Evolutionary conservation across 257 asterid species (phyloP).

Genomic region (Galeopsis tetrahit): DNA sequence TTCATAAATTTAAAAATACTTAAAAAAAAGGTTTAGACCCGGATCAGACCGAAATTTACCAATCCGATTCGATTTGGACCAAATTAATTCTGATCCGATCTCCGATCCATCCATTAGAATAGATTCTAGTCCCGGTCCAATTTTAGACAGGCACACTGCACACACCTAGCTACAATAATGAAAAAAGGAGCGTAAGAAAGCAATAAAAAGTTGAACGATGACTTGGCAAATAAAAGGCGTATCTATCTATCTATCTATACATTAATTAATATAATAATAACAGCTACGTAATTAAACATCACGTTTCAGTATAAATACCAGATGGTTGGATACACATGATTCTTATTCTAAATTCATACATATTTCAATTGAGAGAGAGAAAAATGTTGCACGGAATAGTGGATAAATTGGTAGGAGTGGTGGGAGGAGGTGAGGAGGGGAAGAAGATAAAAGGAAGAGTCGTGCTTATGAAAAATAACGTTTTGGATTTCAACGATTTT

Average conservation of each 20-base stretch:
- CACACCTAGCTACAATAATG: too few species aligned
- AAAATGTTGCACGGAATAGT: slow-evolving; percentile 34
- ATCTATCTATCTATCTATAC: not conserved
- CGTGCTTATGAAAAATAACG: slow-evolving; percentile 62
- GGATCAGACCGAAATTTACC: too few species aligned
- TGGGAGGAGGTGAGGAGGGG: not conserved
- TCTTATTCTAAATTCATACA: not conserved
- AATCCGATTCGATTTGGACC: too few species aligned
- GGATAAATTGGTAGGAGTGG: slow-evolving; percentile 15
- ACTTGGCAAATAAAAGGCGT: not conserved
- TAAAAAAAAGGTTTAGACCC: too few species aligned
- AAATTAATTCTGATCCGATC: too few species aligned
- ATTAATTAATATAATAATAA: too few species aligned
- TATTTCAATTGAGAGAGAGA: not conserved
- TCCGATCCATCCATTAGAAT: too few species aligned
- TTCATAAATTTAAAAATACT: too few species aligned
- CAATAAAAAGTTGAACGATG: not conserved
- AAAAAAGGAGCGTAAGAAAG: not conserved
- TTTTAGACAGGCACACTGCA: too few species aligned
- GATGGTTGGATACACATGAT: not conserved
- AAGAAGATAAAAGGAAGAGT: slow-evolving; percentile 52
- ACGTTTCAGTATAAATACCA: not conserved
- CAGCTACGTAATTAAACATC: not conserved
- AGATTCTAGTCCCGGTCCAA: too few species aligned
- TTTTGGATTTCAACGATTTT: slow-evolving; percentile 53